Conservation (phyloP, 2,329 filamentous ascomycete genomes). For the Fusarium sp. region DNA sequence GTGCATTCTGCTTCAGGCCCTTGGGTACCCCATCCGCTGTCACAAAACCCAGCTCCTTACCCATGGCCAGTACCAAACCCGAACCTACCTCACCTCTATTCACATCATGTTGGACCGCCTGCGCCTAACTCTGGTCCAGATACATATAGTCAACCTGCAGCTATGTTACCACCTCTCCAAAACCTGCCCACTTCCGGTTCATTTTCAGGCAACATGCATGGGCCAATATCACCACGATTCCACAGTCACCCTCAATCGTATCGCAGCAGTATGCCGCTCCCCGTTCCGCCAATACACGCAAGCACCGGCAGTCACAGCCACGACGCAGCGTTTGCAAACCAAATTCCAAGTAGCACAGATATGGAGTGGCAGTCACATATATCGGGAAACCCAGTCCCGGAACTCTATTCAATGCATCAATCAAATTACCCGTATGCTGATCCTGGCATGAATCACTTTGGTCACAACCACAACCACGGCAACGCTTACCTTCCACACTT, state of each 20-base stretch:
- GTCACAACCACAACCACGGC: conserved; percentile 34
- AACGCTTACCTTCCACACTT: conserved; percentile 18
- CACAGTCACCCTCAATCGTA: conserved; percentile 25
- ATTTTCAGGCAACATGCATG: conserved; percentile 28
- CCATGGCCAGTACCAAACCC: conserved; percentile 40
- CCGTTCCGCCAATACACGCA: conserved; percentile 12
- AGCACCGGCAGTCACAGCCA: conserved; percentile 15
- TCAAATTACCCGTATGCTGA: conserved; percentile 34
- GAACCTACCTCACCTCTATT: conserved; percentile 35
- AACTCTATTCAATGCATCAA: conserved; percentile 40
- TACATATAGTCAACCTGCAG: conserved; percentile 34
- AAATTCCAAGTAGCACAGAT: conserved; percentile 34
- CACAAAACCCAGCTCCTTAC: conserved; percentile 36
- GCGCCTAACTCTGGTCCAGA: conserved; percentile 32
- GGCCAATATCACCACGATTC: conserved; percentile 27
- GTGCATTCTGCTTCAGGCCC: conserved; percentile 43
- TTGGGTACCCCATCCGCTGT: conserved; percentile 43
- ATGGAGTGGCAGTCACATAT: conserved; percentile 35
- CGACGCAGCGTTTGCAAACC: conserved; percentile 40
- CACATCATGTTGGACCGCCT: conserved; percentile 33
- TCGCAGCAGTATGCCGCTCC: conserved; percentile 24
- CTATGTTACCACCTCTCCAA: conserved; percentile 42
- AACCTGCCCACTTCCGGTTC: conserved; percentile 27
- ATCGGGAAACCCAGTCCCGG: conserved; percentile 27
- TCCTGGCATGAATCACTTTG: conserved; percentile 30